A percentile compares a stretch with the other conserved stretches of the same genome.
Conservation (phyloP, 148 eudicot genomes). For the Rhododendron ovatum region DNA sequence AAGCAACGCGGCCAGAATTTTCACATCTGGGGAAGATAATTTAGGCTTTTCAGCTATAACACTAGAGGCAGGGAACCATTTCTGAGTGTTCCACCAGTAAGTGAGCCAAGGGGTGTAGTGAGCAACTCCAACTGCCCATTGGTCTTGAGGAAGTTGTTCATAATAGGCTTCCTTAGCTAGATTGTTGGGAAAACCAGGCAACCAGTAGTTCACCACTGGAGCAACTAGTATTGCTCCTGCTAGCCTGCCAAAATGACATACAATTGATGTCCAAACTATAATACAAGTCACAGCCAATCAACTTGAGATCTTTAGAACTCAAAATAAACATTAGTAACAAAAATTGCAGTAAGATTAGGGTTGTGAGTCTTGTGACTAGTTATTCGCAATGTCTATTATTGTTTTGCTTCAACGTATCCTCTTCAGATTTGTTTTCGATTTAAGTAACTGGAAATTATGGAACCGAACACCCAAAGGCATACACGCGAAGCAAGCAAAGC, state of each 20-base stretch:
- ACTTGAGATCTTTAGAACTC: neutral
- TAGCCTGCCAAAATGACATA: slow-evolving; percentile 26
- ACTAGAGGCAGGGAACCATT: slow-evolving; percentile 30
- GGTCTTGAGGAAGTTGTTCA: slow-evolving; percentile 27
- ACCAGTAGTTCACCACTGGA: slow-evolving; percentile 50
- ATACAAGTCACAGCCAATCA: neutral
- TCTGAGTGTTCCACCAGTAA: slow-evolving; percentile 60
- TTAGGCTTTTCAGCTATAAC: slow-evolving; percentile 17
- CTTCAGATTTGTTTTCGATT: neutral
- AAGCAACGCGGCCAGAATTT: slow-evolving; percentile 13
- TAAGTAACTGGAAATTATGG: too few species aligned
- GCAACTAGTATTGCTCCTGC: slow-evolving; percentile 33
- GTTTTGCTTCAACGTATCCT: neutral
- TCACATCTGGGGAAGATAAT: slow-evolving; percentile 21
- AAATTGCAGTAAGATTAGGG: neutral
- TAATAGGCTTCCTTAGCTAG: slow-evolving; percentile 30
- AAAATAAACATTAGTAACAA: neutral
- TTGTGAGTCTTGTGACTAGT: neutral
- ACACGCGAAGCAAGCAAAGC: neutral
- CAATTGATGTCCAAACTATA: neutral
- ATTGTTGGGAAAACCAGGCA: slow-evolving; percentile 29
- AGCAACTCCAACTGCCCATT: slow-evolving; percentile 42
- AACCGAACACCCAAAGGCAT: neutral
- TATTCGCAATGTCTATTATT: neutral
- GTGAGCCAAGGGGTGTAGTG: slow-evolving; percentile 43